These are phyloP conservation scores for Botrytis byssoidea DNA, from an alignment of 2,329 filamentous ascomycete species.

Conservation along the genomic window DNA sequence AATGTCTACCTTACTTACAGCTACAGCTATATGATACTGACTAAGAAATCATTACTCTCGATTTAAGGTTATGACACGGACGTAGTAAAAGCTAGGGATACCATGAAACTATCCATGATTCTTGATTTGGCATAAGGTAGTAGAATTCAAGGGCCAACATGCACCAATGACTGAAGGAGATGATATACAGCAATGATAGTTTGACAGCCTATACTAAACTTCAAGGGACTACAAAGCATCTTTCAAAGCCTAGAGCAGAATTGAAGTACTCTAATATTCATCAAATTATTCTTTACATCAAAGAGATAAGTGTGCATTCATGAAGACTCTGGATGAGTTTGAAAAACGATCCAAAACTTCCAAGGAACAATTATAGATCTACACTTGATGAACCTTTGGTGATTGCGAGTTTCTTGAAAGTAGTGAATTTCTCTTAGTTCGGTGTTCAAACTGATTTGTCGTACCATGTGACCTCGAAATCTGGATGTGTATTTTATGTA, in stretches of 20 bases:
- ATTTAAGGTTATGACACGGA: background rate
- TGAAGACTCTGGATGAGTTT: background rate
- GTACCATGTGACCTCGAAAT: background rate
- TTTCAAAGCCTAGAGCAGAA: background rate
- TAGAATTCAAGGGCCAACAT: background rate
- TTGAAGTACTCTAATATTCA: background rate
- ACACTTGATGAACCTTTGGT: background rate
- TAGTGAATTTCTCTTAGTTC: background rate
- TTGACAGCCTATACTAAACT: background rate
- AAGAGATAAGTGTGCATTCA: background rate
- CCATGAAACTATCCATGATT: background rate
- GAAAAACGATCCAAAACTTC: background rate
- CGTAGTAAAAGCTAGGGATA: background rate
- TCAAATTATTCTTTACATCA: background rate
- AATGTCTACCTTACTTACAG: background rate
- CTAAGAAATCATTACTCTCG: background rate
- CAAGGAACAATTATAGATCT: background rate
- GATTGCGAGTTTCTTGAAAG: background rate
- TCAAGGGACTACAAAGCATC: background rate
- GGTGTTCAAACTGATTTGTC: background rate
- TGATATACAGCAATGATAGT: background rate
- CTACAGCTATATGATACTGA: background rate
- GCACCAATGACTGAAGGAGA: background rate
- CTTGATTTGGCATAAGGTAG: background rate
- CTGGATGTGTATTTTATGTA: background rate